Evolutionary conservation across 2,329 filamentous ascomycete species (phyloP), one percentile per base, ranked within the genome.

Genomic region (Fusarium concolor): DNA sequence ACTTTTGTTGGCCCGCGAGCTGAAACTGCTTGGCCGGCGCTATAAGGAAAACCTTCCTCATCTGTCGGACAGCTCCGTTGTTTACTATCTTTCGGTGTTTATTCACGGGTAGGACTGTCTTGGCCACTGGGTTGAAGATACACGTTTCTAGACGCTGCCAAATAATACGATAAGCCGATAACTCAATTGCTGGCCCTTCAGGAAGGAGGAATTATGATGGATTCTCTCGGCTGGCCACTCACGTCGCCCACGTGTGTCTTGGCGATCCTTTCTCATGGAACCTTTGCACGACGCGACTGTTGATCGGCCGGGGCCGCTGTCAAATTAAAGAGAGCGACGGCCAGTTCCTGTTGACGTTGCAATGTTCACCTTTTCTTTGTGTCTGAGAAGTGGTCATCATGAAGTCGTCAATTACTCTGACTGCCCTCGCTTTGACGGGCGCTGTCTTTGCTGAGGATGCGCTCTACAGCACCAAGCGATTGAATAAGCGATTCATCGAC

Each of bases 401-500:
- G 72, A 74, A 71, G 58, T 56, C 65, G 31, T 68, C 71, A 33
- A 46, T 71, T 47, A 62, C 68, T 37, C 44, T 74, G 43, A 57
- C 56, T 47, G 62, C 70, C 3, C 51, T 76, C 44, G 74, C 75
- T 20, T 52, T 79, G 41, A 70, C 68, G 4, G 66, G 75, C n/a
- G 71, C 76, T 29, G 75, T 70, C n/a, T 71, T 58, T 31, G 70
- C 76, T 39, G 81, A 84, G 54, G 84, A 87, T 71, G 79, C 79
- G 14, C 78, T 87, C 26, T 79, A 83, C 71, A 87, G 84, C 71
- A 87, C 84, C 76, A 79, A 78, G 67, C 82, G 82, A 33, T 68
- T 85, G 39, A 70, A 74, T 39, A 87, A 85, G 78, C 83, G 85
- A 33, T 83, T 81, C 62, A 76, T 84, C 45, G 82, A 86, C 67